phyloP scores from a whole-genome alignment of 2,329 filamentous ascomycete genomes.

The Triangularia setosa region DNA sequence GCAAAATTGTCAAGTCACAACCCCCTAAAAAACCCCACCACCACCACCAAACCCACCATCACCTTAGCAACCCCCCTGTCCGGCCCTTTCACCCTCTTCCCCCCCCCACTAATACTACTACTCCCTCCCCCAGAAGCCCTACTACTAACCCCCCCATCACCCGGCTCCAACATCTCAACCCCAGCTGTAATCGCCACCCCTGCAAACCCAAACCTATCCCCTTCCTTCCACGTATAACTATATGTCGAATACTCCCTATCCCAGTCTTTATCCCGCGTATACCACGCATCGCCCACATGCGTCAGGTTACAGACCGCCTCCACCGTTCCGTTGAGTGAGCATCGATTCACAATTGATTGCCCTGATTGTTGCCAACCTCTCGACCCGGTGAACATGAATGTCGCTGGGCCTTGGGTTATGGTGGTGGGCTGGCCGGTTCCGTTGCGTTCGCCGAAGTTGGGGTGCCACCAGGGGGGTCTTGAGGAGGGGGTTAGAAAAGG shows the following conservation, averaged over 20 bases:
- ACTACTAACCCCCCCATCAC: neutral
- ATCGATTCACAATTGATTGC: slow-evolving; percentile 22
- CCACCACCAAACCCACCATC: too few species aligned
- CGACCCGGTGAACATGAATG: slow-evolving; percentile 27
- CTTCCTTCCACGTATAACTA: slow-evolving; percentile 29
- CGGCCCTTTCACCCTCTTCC: neutral
- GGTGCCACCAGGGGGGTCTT: neutral
- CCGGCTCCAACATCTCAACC: slow-evolving; percentile 19
- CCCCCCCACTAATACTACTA: neutral
- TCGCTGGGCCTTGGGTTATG: slow-evolving; percentile 28
- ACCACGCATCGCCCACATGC: slow-evolving; percentile 28
- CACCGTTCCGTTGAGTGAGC: slow-evolving; percentile 26
- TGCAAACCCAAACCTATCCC: slow-evolving; percentile 28
- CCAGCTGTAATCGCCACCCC: slow-evolving; percentile 28
- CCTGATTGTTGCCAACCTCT: neutral
- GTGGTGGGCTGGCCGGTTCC: slow-evolving; percentile 25
- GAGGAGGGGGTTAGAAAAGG: neutral
- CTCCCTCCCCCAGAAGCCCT: neutral
- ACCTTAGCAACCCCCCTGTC: too few species aligned
- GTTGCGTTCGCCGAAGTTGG: slow-evolving; percentile 5
- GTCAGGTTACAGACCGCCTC: slow-evolving; percentile 28
- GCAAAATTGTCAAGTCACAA: too few species aligned
- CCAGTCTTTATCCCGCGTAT: slow-evolving; percentile 24
- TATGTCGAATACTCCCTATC: slow-evolving; percentile 28
- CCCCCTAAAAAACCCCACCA: too few species aligned